Evolutionary conservation across 2,329 filamentous ascomycete genomes (phyloP).

Genomic region (Fusarium armeniacum): DNA sequence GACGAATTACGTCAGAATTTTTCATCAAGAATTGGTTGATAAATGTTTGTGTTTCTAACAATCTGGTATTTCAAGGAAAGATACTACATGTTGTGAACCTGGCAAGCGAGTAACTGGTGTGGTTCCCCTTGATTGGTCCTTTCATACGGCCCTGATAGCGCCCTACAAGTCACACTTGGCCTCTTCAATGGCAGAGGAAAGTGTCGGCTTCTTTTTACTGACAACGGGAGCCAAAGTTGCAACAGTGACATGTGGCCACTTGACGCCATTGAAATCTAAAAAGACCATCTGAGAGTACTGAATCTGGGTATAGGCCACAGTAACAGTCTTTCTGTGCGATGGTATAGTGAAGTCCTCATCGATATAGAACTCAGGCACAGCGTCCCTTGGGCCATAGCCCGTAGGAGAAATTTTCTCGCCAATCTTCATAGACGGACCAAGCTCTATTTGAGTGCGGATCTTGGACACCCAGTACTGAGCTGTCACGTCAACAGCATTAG

Average conservation of each 20-base stretch:
- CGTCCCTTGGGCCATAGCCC: background rate
- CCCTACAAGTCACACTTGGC: too few relatives aligned
- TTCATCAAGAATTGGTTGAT: too few relatives aligned
- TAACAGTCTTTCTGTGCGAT: background rate
- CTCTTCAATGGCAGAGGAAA: too few relatives aligned
- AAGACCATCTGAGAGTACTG: conserved; percentile 11
- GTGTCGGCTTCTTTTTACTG: too few relatives aligned
- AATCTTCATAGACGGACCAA: background rate
- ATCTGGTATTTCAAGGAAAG: too few relatives aligned
- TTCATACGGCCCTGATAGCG: too few relatives aligned
- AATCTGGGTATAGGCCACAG: background rate
- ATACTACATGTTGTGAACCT: too few relatives aligned
- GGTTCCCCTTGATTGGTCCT: too few relatives aligned
- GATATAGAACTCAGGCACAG: background rate
- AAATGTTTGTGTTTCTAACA: too few relatives aligned
- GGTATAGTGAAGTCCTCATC: background rate
- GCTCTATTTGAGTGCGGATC: background rate
- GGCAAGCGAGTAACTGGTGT: too few relatives aligned
- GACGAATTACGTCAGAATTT: too few relatives aligned
- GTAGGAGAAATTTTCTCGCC: background rate
- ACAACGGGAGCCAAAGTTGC: background rate
- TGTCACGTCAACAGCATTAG: conserved; percentile 3
- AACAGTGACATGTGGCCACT: conserved; percentile 12
- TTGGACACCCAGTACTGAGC: conserved; percentile 10
- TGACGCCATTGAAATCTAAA: background rate